Conservation (phyloP, 805 yeast genomes). For the Teunomyces aglyptinius region DNA sequence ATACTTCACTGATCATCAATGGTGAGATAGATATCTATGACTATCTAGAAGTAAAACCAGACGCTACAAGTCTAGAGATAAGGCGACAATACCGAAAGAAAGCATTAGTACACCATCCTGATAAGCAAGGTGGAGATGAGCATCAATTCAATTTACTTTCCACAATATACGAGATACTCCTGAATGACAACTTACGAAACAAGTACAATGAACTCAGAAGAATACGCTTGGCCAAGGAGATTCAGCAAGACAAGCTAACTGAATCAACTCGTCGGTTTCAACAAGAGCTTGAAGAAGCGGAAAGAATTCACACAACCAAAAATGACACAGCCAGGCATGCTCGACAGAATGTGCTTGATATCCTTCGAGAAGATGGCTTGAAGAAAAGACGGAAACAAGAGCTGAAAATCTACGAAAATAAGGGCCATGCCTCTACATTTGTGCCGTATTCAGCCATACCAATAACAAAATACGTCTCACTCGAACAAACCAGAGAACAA, state of each 20-base stretch:
- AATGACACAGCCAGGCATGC: not conserved
- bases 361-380: constrained; percentile 28
- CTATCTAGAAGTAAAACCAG: constrained; percentile 20
- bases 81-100: constrained; percentile 29
- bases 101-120: constrained; percentile 42
- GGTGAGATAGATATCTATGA: constrained; percentile 29
- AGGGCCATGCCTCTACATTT: constrained; percentile 4
- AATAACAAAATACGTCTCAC: constrained; percentile 3
- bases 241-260: constrained; percentile 12
- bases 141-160: constrained; percentile 30
- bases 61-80: constrained; percentile 23
- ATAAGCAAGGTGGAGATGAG: constrained; percentile 26
- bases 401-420: constrained; percentile 4
- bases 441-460: constrained; percentile 21
- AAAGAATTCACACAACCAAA: constrained; percentile 7
- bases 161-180: constrained; percentile 31
- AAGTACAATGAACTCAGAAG: constrained; percentile 32
- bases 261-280: constrained; percentile 27
- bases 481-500: constrained; percentile 3
- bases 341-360: constrained; percentile 11
- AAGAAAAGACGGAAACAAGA: constrained; percentile 25
- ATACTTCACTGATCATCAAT: constrained; percentile 14
- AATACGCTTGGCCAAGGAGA: constrained; percentile 9
- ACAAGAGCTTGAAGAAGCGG: constrained; percentile 27
- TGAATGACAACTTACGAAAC: constrained; percentile 19